phyloP scores from a whole-genome alignment of 2,329 filamentous ascomycete species.

The Stagonosporopsis cucurbitacearum region DNA sequence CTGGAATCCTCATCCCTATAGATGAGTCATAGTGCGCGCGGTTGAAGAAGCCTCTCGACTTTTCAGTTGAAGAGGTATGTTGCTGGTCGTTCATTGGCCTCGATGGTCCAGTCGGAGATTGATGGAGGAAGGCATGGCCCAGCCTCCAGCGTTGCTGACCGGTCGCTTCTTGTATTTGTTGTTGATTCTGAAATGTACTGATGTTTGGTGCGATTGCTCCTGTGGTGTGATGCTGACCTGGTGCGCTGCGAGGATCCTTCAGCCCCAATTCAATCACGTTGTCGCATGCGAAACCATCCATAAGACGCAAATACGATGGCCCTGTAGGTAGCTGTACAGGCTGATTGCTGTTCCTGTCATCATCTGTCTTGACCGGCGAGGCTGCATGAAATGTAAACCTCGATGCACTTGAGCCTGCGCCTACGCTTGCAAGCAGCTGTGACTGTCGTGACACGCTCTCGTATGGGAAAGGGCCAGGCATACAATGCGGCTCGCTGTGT shows the following conservation, averaged over 20 bases:
- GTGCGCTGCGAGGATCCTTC: constrained; percentile 34
- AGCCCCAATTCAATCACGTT: constrained; percentile 33
- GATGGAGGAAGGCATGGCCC: constrained; percentile 29
- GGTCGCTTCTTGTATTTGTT: background rate
- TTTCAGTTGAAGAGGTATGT: background rate
- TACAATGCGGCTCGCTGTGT: constrained; percentile 23
- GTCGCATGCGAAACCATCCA: constrained; percentile 38
- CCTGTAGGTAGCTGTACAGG: constrained; percentile 26
- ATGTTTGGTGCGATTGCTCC: constrained; percentile 4
- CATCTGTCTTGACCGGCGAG: constrained; percentile 22
- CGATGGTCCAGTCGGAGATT: constrained; percentile 18
- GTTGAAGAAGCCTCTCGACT: constrained; percentile 11
- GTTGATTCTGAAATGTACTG: background rate
- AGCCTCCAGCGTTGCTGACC: constrained; percentile 19
- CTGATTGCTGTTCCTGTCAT: background rate
- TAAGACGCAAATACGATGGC: constrained; percentile 40
- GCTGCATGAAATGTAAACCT: constrained; percentile 31
- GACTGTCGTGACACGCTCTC: constrained; percentile 14
- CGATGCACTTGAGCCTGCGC: constrained; percentile 11
- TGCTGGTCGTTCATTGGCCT: background rate
- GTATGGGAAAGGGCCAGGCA: constrained; percentile 36
- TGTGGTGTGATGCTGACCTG: background rate
- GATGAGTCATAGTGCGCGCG: constrained; percentile 10
- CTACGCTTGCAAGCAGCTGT: constrained; percentile 6
- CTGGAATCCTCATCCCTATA: background rate